Evolutionary conservation across 768 basidiomycete genomes (phyloP), one percentile per base, ranked within the genome.

Genomic region (Termitomyces sp.): DNA sequence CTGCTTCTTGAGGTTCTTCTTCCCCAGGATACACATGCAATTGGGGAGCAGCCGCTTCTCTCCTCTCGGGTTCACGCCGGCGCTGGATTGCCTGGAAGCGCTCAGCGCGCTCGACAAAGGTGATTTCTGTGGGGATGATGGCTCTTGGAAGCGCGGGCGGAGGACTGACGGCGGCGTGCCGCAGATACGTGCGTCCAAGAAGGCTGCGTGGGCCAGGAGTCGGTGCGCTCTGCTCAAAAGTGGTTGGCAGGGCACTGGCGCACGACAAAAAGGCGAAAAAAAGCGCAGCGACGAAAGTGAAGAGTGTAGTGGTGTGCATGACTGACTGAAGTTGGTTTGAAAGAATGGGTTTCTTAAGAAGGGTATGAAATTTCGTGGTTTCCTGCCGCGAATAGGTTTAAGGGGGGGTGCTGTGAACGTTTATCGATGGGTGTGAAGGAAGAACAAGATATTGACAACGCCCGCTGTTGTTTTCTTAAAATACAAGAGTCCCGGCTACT

Each of bases 191-290:
- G 8, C 60, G 63, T 13, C 68, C 68, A 8, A 69, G 61, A 34
- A 70, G 66, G 54, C 66, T 69, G 52, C 64, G 60, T 30, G 59
- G 67, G 51, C 13, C 62, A 24, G 61, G 24, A 31, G 34, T 42
- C 13, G 45, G 24, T 5, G 37, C 45, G 39, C 1, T 46, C 16
- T 45, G 7, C 30, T 58, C 54, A 9, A 56, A 13, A 20, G 44
- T 47, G 73, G 11, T 65, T 68, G 79, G 45, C 63, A 69, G 51
- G 71, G 79, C 61, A 68, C 61, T 50, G 69, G 74, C 46, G 74
- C 74, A 34, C 61, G 72, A 22, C 72, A 77, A 36, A 70, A 75
- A 34, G 69, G 68, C 27, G 67, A 68, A 62, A 70, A 78, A 45
- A 74, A 80, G 18, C 70, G 72, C 52, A 69, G 70, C 27, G 57